These are phyloP conservation scores for Kockiozyma suomiensis DNA, from an alignment of 805 yeast species.

Conservation along the genomic window DNA sequence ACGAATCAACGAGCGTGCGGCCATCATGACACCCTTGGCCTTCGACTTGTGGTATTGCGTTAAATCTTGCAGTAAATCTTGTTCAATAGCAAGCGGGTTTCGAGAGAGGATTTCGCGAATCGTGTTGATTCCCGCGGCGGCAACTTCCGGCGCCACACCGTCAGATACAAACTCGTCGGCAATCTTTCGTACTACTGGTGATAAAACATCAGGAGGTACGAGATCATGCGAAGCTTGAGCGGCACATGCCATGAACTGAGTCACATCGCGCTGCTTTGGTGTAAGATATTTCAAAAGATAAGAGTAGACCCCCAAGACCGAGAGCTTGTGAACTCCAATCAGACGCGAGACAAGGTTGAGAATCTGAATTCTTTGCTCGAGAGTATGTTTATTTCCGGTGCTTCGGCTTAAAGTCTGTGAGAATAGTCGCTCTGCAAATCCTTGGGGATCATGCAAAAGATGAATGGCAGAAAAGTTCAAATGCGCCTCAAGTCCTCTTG, in stretches of 20 bases:
- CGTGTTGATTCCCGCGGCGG: conserved; percentile 96
- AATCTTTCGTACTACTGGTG: conserved; percentile 79
- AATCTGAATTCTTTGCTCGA: conserved; percentile 86
- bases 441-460: conserved; percentile 93
- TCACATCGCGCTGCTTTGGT: conserved; percentile 92
- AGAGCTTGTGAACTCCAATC: conserved; percentile 92
- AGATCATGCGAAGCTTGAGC: conserved; percentile 97
- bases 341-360: conserved; percentile 86
- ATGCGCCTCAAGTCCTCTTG: conserved; percentile 56
- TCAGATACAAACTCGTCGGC: conserved; percentile 98
- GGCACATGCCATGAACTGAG: conserved; percentile 93
- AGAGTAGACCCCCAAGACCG: conserved; percentile 86
- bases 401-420: conserved; percentile 65
- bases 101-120: conserved; percentile 90
- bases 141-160: conserved; percentile 97
- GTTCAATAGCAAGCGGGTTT: conserved; percentile 93
- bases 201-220: conserved; percentile 92
- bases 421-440: conserved; percentile 87
- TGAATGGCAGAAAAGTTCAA: conserved; percentile 95
- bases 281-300: conserved; percentile 86
- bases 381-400: conserved; percentile 66
- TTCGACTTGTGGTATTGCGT: conserved; percentile 90
- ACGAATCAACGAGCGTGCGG: conserved; percentile 84
- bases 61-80: conserved; percentile 83
- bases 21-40: conserved; percentile 90